phyloP scores from a whole-genome alignment of 2,329 filamentous ascomycete species.

The Bipolaris sorokiniana region DNA sequence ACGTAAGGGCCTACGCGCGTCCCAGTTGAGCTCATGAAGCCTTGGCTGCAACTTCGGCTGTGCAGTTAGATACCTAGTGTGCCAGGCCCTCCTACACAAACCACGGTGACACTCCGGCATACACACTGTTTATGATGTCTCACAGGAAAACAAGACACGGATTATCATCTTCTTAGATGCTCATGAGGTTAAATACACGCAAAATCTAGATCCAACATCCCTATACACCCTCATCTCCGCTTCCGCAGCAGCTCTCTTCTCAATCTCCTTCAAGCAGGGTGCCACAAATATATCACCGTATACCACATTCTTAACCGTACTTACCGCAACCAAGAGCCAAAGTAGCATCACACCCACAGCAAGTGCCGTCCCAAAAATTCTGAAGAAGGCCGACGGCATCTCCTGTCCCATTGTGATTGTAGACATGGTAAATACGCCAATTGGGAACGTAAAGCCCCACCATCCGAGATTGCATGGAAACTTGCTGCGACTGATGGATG shows the following conservation, averaged over 20 bases:
- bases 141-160: neutral
- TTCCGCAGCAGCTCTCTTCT: constrained; percentile 17
- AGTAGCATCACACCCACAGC: constrained; percentile 58
- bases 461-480: constrained; percentile 68
- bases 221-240: neutral
- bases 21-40: neutral
- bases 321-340: constrained; percentile 60
- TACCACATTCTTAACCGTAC: constrained; percentile 56
- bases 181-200: neutral
- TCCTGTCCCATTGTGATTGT: constrained; percentile 57
- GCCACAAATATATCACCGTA: constrained; percentile 61
- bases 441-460: constrained; percentile 66
- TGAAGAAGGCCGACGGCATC: constrained; percentile 62
- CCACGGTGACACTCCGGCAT: neutral
- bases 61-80: neutral
- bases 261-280: constrained; percentile 55
- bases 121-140: neutral
- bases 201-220: constrained; percentile 1
- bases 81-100: neutral
- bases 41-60: neutral
- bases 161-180: neutral
- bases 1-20: neutral
- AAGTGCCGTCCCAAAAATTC: constrained; percentile 59
- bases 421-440: constrained; percentile 56
- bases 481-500: constrained; percentile 51